Evolutionary conservation across 805 yeast species (phyloP).

Genomic region (Candida pini): DNA sequence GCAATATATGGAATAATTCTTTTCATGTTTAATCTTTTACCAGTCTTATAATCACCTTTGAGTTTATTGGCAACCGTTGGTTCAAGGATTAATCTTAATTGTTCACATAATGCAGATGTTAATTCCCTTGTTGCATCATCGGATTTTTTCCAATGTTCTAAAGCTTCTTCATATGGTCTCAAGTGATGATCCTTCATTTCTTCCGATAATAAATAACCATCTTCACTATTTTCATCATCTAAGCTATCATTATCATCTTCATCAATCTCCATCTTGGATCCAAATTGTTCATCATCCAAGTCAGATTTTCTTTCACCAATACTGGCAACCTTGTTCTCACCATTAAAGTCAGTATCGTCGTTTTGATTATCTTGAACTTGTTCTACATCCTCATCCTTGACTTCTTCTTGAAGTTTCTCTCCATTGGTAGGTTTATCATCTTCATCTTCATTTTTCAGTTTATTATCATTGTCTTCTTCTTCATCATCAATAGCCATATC

Average conservation of each 20-base stretch:
- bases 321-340: constrained; percentile 13
- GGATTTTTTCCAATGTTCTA: constrained; percentile 75
- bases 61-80: constrained; percentile 96
- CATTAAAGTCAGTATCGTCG: constrained; percentile 12
- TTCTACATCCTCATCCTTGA: constrained; percentile 23
- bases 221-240: constrained; percentile 15
- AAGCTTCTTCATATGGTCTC: constrained; percentile 50
- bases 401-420: constrained; percentile 28
- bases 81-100: constrained; percentile 83
- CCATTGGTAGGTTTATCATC: constrained; percentile 18
- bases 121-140: constrained; percentile 84
- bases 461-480: constrained; percentile 29
- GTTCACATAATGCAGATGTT: constrained; percentile 86
- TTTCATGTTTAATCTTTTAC: constrained; percentile 95
- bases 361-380: constrained; percentile 18
- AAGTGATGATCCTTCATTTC: constrained; percentile 20
- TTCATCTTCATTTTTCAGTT: constrained; percentile 28
- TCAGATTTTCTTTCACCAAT: constrained; percentile 17
- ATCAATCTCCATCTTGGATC: constrained; percentile 36
- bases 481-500: constrained; percentile 80
- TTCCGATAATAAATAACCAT: too few relatives aligned
- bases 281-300: constrained; percentile 37
- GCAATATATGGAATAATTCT: constrained; percentile 97
- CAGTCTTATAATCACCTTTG: constrained; percentile 94
- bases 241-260: constrained; percentile 30